These are phyloP conservation scores for Leccinellum luteum DNA, from an alignment of 768 basidiomycete genomes.

Conservation along the genomic window DNA sequence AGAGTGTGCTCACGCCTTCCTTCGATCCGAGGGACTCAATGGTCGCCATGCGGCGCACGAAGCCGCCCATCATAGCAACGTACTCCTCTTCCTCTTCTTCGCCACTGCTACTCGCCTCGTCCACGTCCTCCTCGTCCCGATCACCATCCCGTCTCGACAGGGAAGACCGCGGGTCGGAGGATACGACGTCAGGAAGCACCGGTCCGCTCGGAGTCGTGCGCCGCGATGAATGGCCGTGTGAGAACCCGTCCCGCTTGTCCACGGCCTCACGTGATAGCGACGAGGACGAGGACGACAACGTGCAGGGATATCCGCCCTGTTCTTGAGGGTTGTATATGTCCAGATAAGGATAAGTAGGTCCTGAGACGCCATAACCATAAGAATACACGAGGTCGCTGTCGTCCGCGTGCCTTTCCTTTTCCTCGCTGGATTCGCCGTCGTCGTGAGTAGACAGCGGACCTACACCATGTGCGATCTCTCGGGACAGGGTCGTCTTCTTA, in stretches of 20 bases:
- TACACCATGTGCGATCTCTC: slow-evolving; percentile 9
- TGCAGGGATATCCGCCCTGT: not conserved
- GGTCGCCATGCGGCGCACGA: slow-evolving; percentile 74
- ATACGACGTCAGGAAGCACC: slow-evolving; percentile 11
- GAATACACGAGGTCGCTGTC: slow-evolving; percentile 13
- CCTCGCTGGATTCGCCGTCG: slow-evolving; percentile 14
- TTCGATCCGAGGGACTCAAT: slow-evolving; percentile 75
- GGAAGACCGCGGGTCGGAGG: slow-evolving; percentile 17
- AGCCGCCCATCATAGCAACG: slow-evolving; percentile 60
- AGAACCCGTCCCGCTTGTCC: not conserved
- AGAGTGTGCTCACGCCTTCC: slow-evolving; percentile 39
- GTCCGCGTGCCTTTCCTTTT: not conserved
- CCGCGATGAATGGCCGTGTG: not conserved
- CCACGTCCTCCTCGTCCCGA: not conserved
- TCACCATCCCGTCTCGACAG: not conserved
- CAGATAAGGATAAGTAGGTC: slow-evolving; percentile 30
- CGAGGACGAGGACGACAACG: not conserved
- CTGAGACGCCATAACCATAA: slow-evolving; percentile 29
- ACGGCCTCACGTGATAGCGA: not conserved
- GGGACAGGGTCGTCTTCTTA: not conserved
- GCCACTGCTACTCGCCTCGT: slow-evolving; percentile 6
- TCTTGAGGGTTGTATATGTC: slow-evolving; percentile 29
- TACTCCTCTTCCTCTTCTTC: slow-evolving; percentile 36
- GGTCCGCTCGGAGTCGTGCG: slow-evolving; percentile 1
- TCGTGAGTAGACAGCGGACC: slow-evolving; percentile 2